These are phyloP conservation scores for Cercospora berteroae DNA, from an alignment of 2,329 filamentous ascomycete genomes.

Conservation along the genomic window DNA sequence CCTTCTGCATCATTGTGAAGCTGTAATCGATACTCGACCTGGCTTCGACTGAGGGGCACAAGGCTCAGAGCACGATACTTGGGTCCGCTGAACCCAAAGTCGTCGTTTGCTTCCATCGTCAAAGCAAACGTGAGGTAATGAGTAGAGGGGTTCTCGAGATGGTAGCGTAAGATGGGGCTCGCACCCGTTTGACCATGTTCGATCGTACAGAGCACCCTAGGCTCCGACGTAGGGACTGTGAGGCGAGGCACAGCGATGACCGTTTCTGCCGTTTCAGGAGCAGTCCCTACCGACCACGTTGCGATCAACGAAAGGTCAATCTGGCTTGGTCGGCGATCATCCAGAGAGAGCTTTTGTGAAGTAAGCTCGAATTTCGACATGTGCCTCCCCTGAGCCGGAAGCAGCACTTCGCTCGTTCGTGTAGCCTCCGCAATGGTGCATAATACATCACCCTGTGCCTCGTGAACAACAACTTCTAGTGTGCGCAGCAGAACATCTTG, in stretches of 20 bases:
- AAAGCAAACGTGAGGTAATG: constrained; percentile 94
- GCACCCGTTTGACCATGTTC: constrained; percentile 14
- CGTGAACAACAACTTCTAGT: constrained; percentile 61
- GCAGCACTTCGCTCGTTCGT: constrained; percentile 10
- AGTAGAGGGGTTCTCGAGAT: constrained; percentile 88
- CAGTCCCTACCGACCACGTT: constrained; percentile 65
- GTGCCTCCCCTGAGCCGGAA: constrained; percentile 21
- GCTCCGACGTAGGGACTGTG: constrained; percentile 76
- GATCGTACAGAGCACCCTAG: constrained; percentile 68
- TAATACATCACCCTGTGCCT: constrained; percentile 60
- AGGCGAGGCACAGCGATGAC: constrained; percentile 76
- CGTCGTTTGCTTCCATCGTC: constrained; percentile 85
- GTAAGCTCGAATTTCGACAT: constrained; percentile 50
- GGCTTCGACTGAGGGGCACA: constrained; percentile 74
- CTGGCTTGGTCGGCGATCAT: constrained; percentile 73
- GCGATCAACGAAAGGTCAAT: constrained; percentile 75
- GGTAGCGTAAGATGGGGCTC: constrained; percentile 56
- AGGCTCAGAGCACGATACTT: constrained; percentile 79
- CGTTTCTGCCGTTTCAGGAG: constrained; percentile 51
- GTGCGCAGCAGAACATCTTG: constrained; percentile 62
- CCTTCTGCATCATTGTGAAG: constrained; percentile 50
- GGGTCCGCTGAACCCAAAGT: constrained; percentile 88
- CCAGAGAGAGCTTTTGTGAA: constrained; percentile 72
- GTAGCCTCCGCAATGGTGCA: constrained; percentile 45
- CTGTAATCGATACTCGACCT: constrained; percentile 70